These are phyloP conservation scores for Euphorbia celastroides DNA, from an alignment of 441 rosid species.

Conservation along the genomic window DNA sequence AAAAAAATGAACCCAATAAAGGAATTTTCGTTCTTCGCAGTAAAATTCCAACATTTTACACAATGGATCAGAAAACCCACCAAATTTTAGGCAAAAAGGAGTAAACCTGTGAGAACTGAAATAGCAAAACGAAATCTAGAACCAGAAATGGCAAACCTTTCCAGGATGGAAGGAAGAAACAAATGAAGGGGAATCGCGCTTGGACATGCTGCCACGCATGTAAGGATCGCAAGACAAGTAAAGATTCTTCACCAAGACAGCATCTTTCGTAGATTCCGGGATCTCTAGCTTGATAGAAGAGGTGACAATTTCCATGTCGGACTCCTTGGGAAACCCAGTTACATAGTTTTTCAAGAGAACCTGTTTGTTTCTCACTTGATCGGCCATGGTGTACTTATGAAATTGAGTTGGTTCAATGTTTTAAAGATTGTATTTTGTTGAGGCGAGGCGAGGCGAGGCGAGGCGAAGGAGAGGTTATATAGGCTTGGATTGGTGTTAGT, in stretches of 20 bases:
- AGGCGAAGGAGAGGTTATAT: not conserved
- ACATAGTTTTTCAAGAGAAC: constrained; percentile 41
- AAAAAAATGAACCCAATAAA: not conserved
- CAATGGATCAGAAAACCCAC: not conserved
- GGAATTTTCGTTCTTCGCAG: too few relatives aligned
- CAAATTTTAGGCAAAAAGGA: not conserved
- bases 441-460: not conserved
- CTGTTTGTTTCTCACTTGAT: constrained; percentile 27
- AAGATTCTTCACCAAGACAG: constrained; percentile 49
- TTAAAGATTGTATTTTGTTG: too few relatives aligned
- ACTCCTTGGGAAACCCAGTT: constrained; percentile 34
- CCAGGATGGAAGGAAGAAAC: constrained; percentile 50
- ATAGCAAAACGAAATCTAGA: not conserved
- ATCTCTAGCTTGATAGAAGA: constrained; percentile 25
- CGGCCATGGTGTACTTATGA: not conserved
- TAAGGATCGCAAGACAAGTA: constrained; percentile 71
- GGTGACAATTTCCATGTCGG: constrained; percentile 35
- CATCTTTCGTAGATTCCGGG: constrained; percentile 33
- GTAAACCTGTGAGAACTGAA: not conserved
- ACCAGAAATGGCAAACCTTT: constrained; percentile 30
- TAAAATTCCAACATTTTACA: too few relatives aligned
- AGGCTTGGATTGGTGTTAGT: not conserved
- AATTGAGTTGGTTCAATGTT: too few relatives aligned
- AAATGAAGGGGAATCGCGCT: constrained; percentile 21
- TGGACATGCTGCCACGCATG: constrained; percentile 48